These are phyloP conservation scores for Meyerozyma guilliermondii DNA, from an alignment of 1,139 yeast genomes.

Conservation along the genomic window DNA sequence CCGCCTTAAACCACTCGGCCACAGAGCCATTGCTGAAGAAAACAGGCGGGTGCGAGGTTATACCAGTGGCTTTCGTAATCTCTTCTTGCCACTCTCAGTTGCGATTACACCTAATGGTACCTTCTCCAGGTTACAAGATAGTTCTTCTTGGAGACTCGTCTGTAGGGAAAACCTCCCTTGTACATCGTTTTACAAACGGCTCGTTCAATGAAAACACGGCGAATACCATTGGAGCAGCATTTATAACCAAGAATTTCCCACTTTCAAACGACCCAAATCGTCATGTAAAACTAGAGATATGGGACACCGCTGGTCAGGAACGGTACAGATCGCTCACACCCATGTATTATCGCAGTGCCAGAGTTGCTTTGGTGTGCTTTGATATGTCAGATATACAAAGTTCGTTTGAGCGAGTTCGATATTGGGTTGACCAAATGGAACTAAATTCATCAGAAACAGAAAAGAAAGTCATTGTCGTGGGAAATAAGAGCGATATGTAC, in stretches of 20 bases:
- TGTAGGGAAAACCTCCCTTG: slow-evolving; percentile 44
- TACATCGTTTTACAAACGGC: slow-evolving; percentile 36
- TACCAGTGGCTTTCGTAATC: not conserved
- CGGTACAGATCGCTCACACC: slow-evolving; percentile 44
- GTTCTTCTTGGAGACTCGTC: slow-evolving; percentile 45
- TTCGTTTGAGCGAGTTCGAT: slow-evolving; percentile 10
- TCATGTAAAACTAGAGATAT: slow-evolving; percentile 41
- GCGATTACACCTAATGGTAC: slow-evolving; percentile 1
- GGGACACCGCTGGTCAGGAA: slow-evolving; percentile 52
- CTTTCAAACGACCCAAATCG: slow-evolving; percentile 19
- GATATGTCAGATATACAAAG: slow-evolving; percentile 7
- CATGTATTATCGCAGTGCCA: slow-evolving; percentile 45
- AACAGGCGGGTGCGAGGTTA: too few relatives aligned
- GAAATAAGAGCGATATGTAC: slow-evolving; percentile 10
- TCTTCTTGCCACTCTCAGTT: not conserved
- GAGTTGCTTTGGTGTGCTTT: slow-evolving; percentile 15
- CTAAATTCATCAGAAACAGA: slow-evolving; percentile 9
- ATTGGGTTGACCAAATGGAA: slow-evolving; percentile 12
- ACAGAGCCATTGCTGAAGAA: slow-evolving; percentile 1
- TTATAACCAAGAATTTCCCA: slow-evolving; percentile 8
- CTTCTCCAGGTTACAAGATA: slow-evolving; percentile 29
- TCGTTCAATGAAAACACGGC: slow-evolving; percentile 33
- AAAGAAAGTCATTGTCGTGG: slow-evolving; percentile 7
- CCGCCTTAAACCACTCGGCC: slow-evolving; percentile 3
- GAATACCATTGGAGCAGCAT: slow-evolving; percentile 20